Conservation (phyloP, 306 rosid species). For the Trifolium repens region DNA sequence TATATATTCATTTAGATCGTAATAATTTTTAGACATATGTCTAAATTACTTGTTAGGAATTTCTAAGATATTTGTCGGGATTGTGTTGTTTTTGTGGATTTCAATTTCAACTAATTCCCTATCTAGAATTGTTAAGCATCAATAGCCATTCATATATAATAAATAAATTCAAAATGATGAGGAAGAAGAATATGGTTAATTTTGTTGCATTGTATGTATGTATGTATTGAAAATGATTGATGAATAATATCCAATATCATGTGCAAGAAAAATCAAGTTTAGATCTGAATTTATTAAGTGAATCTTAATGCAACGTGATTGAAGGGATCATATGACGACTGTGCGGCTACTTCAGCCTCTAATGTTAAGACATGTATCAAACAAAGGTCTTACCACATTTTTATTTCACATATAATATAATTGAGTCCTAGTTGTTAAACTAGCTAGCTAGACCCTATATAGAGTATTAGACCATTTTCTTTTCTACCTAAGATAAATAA, state of each 20-base stretch:
- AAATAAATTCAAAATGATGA: slow-evolving; percentile 11
- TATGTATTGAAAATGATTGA: slow-evolving; percentile 33
- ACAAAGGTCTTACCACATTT: slow-evolving; percentile 42
- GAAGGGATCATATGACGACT: slow-evolving; percentile 62
- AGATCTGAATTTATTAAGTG: slow-evolving; percentile 51
- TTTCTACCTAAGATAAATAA: slow-evolving; percentile 17
- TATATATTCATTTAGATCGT: no score
- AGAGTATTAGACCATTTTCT: neutral
- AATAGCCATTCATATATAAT: neutral
- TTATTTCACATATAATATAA: slow-evolving; percentile 6
- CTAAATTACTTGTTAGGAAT: no score
- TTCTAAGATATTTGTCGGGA: no score
- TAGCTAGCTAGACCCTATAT: neutral
- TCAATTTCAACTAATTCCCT: no score
- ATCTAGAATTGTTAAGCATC: slow-evolving; percentile 27
- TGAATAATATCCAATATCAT: slow-evolving; percentile 54
- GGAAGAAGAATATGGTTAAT: slow-evolving; percentile 47
- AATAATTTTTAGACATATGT: no score
- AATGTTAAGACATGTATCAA: slow-evolving; percentile 64
- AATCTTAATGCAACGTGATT: slow-evolving; percentile 63
- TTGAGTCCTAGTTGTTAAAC: slow-evolving; percentile 32
- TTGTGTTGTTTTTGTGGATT: no score
- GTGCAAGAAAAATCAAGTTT: slow-evolving; percentile 53
- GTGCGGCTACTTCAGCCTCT: slow-evolving; percentile 60
- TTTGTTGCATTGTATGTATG: slow-evolving; percentile 1